A percentile compares a stretch with the other conserved stretches of the same genome.
Evolutionary conservation across 1,139 yeast species (phyloP).

Genomic region (Pichia sp.): DNA sequence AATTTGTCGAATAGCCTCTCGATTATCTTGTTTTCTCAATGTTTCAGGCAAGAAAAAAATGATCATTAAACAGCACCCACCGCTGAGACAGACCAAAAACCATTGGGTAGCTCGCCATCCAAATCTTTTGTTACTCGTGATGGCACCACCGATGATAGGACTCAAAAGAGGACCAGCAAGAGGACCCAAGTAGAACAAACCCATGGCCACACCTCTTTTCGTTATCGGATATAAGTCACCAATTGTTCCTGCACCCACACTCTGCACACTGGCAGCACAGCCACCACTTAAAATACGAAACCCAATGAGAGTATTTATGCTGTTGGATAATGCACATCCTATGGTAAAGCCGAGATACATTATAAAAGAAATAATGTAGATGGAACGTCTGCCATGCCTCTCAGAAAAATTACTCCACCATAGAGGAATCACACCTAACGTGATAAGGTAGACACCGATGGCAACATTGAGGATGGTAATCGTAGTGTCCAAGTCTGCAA

Average conservation of each 20-base stretch:
- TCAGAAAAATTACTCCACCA: constrained; percentile 91
- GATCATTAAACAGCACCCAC: constrained; percentile 46
- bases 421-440: constrained; percentile 75
- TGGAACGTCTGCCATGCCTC: constrained; percentile 65
- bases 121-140: constrained; percentile 53
- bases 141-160: constrained; percentile 78
- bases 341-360: constrained; percentile 62
- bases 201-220: constrained; percentile 77
- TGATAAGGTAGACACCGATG: constrained; percentile 70
- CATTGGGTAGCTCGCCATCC: constrained; percentile 92
- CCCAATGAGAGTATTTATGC: constrained; percentile 58
- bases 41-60: constrained; percentile 72
- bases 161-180: constrained; percentile 76
- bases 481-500: constrained; percentile 50
- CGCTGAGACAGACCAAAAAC: constrained; percentile 70
- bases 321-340: constrained; percentile 66
- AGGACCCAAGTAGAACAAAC: constrained; percentile 77
- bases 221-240: constrained; percentile 66
- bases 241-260: constrained; percentile 88
- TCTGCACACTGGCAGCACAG: constrained; percentile 79
- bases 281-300: constrained; percentile 75
- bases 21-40: constrained; percentile 50
- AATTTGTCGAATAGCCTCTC: constrained; percentile 44
- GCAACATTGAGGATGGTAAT: constrained; percentile 65
- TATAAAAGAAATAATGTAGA: constrained; percentile 64